Evolutionary conservation across 305 asterid genomes (phyloP), one percentile per base, ranked within the genome.

Genomic region (Stenogyne calaminthoides): DNA sequence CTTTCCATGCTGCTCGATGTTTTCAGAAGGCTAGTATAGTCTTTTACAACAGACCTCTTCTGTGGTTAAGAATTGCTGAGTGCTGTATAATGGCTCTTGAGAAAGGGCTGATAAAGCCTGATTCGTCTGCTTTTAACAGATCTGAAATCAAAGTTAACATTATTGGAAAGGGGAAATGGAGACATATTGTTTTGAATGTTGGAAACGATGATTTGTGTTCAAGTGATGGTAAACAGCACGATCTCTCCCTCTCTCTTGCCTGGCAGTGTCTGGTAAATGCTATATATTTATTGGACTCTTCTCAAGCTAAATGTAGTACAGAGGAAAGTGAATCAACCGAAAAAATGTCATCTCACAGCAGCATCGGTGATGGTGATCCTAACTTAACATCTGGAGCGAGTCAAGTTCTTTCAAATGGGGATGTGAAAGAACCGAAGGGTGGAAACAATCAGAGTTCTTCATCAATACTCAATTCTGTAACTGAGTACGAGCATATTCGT

Each of bases 111-210:
- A 81, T 95, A 66, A 87, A 77, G 79, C 79, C 91, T 20, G 80
- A 54, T 58, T 51, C 69, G 6, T 74, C 84, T 46, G 58, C 69
- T 63, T 67, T 83, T 64, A 85, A 78, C 69, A 80, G 74, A 79
- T 80, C 86, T 72, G 87, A 82, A 42, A 77, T 95, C 71, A 81
- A 75, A 62, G 94, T 85, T 69, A 74, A 79, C 73, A 89, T 92
- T 77, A 68, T 91, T 79, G 99, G 99, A 15, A 83, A 86, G 78
- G 99, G 99, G 67, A 92, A 88, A 82, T 92, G 96, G 98, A 95
- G 98, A 77, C 91, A 87, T 27, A 92, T 92, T 75, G 88, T 80
- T 61, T 69, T 95, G 76, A 81, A 60, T 76, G 75, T 64, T 55
- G 87, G 78, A 10, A 79, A 72, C 44, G 88, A 76, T 47, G 79